phyloP scores from a whole-genome alignment of 2,329 filamentous ascomycete genomes.

The Malbranchea cinnamomea region DNA sequence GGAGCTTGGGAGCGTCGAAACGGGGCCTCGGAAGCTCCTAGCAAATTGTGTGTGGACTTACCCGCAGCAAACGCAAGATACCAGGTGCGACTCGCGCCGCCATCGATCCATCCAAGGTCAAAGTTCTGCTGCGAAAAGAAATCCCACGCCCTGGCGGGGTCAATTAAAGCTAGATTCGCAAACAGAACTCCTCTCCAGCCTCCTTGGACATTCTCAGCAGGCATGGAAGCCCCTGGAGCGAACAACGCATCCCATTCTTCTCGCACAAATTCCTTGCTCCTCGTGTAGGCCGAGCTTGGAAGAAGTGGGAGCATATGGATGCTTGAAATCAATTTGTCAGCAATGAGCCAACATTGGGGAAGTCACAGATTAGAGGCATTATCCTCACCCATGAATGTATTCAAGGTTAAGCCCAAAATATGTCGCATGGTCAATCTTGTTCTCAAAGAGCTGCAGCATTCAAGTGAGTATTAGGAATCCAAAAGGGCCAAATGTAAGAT shows the following conservation, averaged over 20 bases:
- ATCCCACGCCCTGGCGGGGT: constrained; percentile 52
- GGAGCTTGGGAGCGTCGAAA: not conserved
- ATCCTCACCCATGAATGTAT: constrained; percentile 45
- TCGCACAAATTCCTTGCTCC: constrained; percentile 53
- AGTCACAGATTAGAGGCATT: constrained; percentile 6
- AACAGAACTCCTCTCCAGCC: constrained; percentile 81
- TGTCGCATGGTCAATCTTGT: constrained; percentile 86
- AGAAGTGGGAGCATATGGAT: constrained; percentile 74
- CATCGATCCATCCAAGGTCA: constrained; percentile 51
- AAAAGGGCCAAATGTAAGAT: not conserved
- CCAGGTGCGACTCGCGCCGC: constrained; percentile 72
- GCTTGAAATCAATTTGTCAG: constrained; percentile 28
- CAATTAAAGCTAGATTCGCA: constrained; percentile 64
- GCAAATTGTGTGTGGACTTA: constrained; percentile 18
- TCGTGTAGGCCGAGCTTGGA: constrained; percentile 51
- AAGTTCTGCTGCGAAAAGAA: constrained; percentile 60
- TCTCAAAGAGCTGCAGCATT: constrained; percentile 56
- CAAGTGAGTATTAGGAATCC: not conserved
- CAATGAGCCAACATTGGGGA: not conserved
- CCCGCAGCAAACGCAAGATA: constrained; percentile 67
- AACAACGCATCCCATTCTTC: constrained; percentile 80
- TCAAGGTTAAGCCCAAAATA: constrained; percentile 66
- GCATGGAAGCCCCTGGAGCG: constrained; percentile 47
- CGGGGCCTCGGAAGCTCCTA: not conserved
- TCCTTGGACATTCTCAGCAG: constrained; percentile 40